phyloP scores from a whole-genome alignment of 352 stramenopile genomes.

The Globisporangium cystogenes region DNA sequence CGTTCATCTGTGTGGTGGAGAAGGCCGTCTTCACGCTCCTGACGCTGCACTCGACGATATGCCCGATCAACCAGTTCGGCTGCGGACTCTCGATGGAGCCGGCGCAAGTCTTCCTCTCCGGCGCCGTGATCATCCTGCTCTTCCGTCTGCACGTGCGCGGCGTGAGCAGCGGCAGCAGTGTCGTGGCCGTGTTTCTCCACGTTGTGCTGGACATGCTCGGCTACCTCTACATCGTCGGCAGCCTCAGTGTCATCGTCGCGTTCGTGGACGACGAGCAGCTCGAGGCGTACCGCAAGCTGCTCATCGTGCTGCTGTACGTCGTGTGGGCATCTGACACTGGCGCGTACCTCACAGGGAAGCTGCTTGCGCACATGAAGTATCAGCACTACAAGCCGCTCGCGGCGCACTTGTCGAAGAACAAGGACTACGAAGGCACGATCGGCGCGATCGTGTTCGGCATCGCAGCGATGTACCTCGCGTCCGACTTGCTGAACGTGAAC shows the following conservation, averaged over 20 bases:
- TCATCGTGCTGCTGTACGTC: constrained; percentile 66
- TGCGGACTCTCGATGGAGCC: constrained; percentile 47
- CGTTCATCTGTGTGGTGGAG: constrained; percentile 57
- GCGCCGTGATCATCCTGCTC: constrained; percentile 50
- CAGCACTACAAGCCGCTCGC: constrained; percentile 80
- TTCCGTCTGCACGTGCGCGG: constrained; percentile 27
- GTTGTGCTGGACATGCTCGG: constrained; percentile 61
- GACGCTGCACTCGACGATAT: constrained; percentile 61
- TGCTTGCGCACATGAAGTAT: constrained; percentile 86
- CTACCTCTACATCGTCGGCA: constrained; percentile 68
- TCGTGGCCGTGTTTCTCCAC: constrained; percentile 21
- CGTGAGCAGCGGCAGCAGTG: constrained; percentile 3
- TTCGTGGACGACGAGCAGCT: constrained; percentile 60
- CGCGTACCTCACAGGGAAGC: constrained; percentile 91
- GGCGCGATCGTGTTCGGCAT: constrained; percentile 81
- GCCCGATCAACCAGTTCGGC: constrained; percentile 64
- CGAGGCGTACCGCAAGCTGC: constrained; percentile 48
- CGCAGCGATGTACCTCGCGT: constrained; percentile 82
- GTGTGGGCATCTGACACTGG: constrained; percentile 88
- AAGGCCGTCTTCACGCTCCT: constrained; percentile 65
- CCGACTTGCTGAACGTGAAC: constrained; percentile 60
- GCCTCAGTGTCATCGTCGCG: constrained; percentile 49
- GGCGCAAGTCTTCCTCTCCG: constrained; percentile 42
- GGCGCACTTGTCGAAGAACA: constrained; percentile 91
- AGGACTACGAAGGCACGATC: constrained; percentile 94